Conservation (phyloP, 805 yeast species). For the Yarrowia alimentaria region DNA sequence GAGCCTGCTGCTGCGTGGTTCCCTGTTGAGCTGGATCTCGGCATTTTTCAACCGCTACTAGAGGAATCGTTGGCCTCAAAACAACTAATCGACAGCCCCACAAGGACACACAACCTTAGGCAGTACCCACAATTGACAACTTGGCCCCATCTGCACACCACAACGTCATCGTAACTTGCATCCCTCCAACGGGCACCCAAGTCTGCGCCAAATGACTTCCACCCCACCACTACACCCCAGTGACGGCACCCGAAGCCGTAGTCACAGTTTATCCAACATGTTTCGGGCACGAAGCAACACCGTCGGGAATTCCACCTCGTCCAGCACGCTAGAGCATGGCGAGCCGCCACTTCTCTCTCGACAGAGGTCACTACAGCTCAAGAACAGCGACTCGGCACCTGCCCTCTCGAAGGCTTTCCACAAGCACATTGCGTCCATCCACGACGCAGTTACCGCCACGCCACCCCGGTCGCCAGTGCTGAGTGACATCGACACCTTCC, state of each 20-base stretch:
- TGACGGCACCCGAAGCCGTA: conserved; percentile 12
- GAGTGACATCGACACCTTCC: background rate
- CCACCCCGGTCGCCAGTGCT: conserved; percentile 16
- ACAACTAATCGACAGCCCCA: too few species aligned
- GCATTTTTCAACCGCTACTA: too few species aligned
- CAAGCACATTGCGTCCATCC: background rate
- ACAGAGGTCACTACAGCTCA: conserved; percentile 18
- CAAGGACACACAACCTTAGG: too few species aligned
- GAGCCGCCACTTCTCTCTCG: conserved; percentile 17
- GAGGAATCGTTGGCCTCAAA: too few species aligned
- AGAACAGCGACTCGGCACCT: conserved; percentile 12
- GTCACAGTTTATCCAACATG: conserved; percentile 24
- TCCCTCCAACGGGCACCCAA: background rate
- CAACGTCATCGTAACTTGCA: background rate
- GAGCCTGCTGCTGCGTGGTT: too few species aligned
- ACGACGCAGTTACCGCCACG: conserved; percentile 7
- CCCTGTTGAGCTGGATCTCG: too few species aligned
- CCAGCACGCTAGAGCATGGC: background rate
- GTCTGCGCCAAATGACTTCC: conserved; percentile 1
- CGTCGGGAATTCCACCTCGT: background rate
- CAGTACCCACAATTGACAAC: too few species aligned
- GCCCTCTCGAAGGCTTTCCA: conserved; percentile 2
- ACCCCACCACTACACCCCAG: background rate
- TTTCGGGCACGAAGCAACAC: conserved; percentile 21
- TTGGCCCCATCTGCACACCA: too few species aligned